Conservation (phyloP, 352 stramenopile genomes). For the Peronosclerospora sorghi region DNA sequence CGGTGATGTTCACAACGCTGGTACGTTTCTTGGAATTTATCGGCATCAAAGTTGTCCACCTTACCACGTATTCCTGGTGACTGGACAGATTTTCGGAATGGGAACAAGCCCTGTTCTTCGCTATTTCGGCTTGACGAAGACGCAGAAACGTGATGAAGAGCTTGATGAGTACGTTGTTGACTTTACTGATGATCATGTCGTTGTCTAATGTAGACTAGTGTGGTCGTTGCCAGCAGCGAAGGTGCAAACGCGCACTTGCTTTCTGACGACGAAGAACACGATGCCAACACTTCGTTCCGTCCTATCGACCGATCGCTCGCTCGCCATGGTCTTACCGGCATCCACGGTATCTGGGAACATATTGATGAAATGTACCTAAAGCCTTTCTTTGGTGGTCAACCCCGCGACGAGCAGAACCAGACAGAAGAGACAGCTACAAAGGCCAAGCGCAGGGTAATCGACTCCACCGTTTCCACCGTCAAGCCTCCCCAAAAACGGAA, state of each 20-base stretch:
- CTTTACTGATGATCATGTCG: background rate
- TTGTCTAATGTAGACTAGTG: background rate
- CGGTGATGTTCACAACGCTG: slow-evolving; percentile 51
- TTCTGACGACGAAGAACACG: slow-evolving; percentile 39
- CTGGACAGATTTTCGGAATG: slow-evolving; percentile 57
- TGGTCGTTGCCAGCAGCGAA: slow-evolving; percentile 12
- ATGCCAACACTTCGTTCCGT: slow-evolving; percentile 35
- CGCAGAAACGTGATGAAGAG: slow-evolving; percentile 22
- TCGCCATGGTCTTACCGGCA: slow-evolving; percentile 31
- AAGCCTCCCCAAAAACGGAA: slow-evolving; percentile 1
- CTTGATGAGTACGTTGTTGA: slow-evolving; percentile 39
- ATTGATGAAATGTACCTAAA: slow-evolving; percentile 70
- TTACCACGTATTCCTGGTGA: background rate
- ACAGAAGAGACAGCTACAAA: slow-evolving; percentile 9
- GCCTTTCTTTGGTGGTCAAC: slow-evolving; percentile 47
- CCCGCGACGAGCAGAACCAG: slow-evolving; percentile 17
- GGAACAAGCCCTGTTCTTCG: slow-evolving; percentile 54
- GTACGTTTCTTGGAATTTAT: background rate
- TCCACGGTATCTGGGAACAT: slow-evolving; percentile 49
- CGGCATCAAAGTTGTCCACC: background rate
- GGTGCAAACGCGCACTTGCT: slow-evolving; percentile 45
- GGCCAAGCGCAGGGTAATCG: slow-evolving; percentile 12
- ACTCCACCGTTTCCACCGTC: slow-evolving; percentile 5
- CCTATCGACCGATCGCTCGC: slow-evolving; percentile 19
- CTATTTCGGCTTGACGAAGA: slow-evolving; percentile 39